Evolutionary conservation across 192 early-diverging fungal genomes (phyloP).

Genomic region (Linnemannia zychae): DNA sequence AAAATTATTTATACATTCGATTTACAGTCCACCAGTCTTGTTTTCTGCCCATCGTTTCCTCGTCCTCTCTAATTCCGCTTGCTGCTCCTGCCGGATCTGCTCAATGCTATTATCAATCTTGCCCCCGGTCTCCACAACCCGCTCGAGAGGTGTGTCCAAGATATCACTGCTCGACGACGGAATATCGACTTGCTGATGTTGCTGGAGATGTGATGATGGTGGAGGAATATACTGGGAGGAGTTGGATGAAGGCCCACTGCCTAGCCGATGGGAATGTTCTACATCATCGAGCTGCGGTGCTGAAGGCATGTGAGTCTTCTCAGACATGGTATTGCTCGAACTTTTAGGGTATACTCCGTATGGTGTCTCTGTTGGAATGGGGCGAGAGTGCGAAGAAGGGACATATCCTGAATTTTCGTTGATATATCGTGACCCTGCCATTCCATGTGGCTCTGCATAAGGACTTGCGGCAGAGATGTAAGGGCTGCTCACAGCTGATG

Average conservation of each 20-base stretch:
- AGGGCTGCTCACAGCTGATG: neutral
- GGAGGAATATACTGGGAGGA: too few species aligned
- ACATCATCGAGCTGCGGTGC: neutral
- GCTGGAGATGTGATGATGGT: too few species aligned
- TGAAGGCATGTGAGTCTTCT: neutral
- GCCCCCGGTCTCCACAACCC: too few species aligned
- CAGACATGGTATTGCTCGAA: neutral
- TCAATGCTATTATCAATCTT: too few species aligned
- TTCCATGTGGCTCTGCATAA: neutral
- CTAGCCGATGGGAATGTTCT: too few species aligned
- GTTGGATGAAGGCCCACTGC: too few species aligned
- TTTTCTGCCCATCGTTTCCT: neutral
- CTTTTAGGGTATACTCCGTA: neutral
- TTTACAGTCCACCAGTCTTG: too few species aligned
- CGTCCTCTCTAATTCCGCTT: neutral
- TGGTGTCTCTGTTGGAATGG: neutral
- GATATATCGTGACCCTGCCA: neutral
- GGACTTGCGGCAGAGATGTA: neutral
- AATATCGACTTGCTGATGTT: too few species aligned
- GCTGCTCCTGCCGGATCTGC: neutral
- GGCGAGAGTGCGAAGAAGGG: neutral
- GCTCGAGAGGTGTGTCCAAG: too few species aligned
- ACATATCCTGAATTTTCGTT: neutral
- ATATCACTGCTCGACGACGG: too few species aligned
- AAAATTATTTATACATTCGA: too few species aligned